A percentile compares a stretch with the other conserved stretches of the same genome.
phyloP scores from a whole-genome alignment of 805 yeast species.

The Lipomyces japonicus region DNA sequence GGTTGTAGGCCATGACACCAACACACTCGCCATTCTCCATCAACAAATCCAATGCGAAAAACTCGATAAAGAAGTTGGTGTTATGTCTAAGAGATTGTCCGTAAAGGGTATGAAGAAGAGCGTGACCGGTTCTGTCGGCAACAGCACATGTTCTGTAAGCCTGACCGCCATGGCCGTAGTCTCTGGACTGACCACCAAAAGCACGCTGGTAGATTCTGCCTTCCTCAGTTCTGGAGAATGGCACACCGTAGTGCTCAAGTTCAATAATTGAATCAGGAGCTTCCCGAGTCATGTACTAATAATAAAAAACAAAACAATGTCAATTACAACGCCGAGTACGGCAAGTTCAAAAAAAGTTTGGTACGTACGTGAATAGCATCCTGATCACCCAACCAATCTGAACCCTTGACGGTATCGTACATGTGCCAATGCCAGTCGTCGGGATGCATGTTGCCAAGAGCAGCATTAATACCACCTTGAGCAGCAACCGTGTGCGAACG shows the following conservation, averaged over 20 bases:
- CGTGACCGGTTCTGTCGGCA: slow-evolving; percentile 99
- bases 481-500: slow-evolving; percentile 99
- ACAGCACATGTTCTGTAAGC: slow-evolving; percentile 99
- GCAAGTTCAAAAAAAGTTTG: too few relatives aligned
- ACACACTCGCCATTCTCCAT: slow-evolving; percentile 95
- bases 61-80: slow-evolving; percentile 97
- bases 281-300: slow-evolving; percentile 98
- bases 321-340: too few relatives aligned
- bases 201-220: slow-evolving; percentile 98
- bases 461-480: slow-evolving; percentile 99
- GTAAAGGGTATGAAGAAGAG: slow-evolving; percentile 88
- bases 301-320: too few relatives aligned
- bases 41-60: slow-evolving; percentile 88
- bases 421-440: slow-evolving; percentile 99
- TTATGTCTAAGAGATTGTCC: slow-evolving; percentile 96
- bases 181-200: slow-evolving; percentile 95
- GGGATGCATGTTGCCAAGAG: slow-evolving; percentile 95
- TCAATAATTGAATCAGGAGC: slow-evolving; percentile 95
- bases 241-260: slow-evolving; percentile 97
- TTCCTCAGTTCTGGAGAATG: slow-evolving; percentile 93
- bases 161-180: slow-evolving; percentile 97
- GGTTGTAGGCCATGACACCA: slow-evolving; percentile 96
- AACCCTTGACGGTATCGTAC: slow-evolving; percentile 99
- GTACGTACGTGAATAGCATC: slow-evolving; percentile 98
- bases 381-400: slow-evolving; percentile 99